Conservation (phyloP, 768 basidiomycete species). For the Suillus bovinus region DNA sequence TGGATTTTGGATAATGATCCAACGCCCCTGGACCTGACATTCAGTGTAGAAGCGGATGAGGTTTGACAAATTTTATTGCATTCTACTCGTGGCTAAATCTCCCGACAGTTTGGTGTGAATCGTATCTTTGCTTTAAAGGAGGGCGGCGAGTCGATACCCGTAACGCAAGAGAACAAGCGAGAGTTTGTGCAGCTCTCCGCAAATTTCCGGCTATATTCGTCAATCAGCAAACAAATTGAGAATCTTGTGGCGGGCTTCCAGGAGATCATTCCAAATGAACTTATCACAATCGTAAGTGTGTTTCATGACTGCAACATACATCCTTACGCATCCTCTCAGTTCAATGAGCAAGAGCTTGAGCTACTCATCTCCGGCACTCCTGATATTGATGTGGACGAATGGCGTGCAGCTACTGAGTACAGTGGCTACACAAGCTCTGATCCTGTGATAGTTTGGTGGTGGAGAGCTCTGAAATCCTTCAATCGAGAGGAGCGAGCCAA, state of each 20-base stretch:
- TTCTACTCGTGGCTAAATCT: constrained; percentile 4
- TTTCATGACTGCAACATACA: constrained; percentile 7
- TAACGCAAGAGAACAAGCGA: constrained; percentile 94
- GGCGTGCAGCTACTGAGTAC: constrained; percentile 91
- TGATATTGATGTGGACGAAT: constrained; percentile 98
- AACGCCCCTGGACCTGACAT: constrained; percentile 81
- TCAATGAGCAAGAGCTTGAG: constrained; percentile 94
- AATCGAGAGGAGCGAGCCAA: constrained; percentile 96
- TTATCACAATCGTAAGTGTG: constrained; percentile 82
- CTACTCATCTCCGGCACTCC: constrained; percentile 95
- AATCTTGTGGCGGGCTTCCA: constrained; percentile 90
- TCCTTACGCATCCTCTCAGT: constrained; percentile 44
- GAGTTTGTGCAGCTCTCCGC: constrained; percentile 97
- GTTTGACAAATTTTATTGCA: constrained; percentile 31
- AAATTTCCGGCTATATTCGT: constrained; percentile 89
- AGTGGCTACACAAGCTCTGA: constrained; percentile 87
- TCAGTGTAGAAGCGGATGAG: constrained; percentile 96
- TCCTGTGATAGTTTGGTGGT: constrained; percentile 98
- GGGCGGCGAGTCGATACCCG: constrained; percentile 78
- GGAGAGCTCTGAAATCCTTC: constrained; percentile 97
- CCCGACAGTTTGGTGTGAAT: constrained; percentile 79
- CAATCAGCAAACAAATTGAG: constrained; percentile 95
- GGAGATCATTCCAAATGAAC: constrained; percentile 96
- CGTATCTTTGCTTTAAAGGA: constrained; percentile 87
- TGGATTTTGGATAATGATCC: constrained; percentile 99